Base-by-base conservation (phyloP, 1,284 basidiomycete species). In the Cystobasidiaceae sp. region DNA sequence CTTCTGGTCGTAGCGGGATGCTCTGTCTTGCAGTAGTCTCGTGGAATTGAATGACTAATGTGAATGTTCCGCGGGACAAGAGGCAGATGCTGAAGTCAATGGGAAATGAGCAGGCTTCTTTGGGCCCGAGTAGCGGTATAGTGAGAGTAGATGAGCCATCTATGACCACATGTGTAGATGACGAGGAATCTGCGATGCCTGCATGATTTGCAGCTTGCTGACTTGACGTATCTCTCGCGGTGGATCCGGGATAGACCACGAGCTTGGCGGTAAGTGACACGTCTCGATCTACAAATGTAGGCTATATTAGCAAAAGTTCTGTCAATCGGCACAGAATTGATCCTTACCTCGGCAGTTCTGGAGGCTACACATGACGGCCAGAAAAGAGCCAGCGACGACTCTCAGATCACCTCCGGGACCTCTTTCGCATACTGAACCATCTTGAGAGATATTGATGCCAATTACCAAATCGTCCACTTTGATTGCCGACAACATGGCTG, bases 401-500 rank as follows among this genome's bases (percentile, higher is more conserved):
- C 55, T 11, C 77, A 75, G 39, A 77, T 72, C 11, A 75, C 72
- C 17, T 77, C 72, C 28, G 90, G 76, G 0, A 80, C 81, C 70
- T 91, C 74, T n/a, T 82, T 91, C 80, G 54, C 54, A 56, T 4
- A n/a, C 3, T 30, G 41, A 37, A 21, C 23, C 54, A 23, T 56
- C 27, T 56, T 56, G 39, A 4, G 17, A 23, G 7, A 44, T 41
- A 5, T 44, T 50, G 11, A 74, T 51, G 7, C 59, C 48, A 34
- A 76, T 49, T 0, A 62, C 52, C 32, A 75, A 56, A 3, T 70
- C 68, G 15, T 69, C 67, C 17, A 83, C 81, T 32, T 85, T 84
- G 46, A 94, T 77, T 13, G 82, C 80, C 50, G 89, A 85, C 13
- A 93, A 76, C 85, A 93, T 90, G 0, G 83, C 83, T 43, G 84